Base-by-base conservation (phyloP, 106 monocot species). In the Amphibolis antarctica region DNA sequence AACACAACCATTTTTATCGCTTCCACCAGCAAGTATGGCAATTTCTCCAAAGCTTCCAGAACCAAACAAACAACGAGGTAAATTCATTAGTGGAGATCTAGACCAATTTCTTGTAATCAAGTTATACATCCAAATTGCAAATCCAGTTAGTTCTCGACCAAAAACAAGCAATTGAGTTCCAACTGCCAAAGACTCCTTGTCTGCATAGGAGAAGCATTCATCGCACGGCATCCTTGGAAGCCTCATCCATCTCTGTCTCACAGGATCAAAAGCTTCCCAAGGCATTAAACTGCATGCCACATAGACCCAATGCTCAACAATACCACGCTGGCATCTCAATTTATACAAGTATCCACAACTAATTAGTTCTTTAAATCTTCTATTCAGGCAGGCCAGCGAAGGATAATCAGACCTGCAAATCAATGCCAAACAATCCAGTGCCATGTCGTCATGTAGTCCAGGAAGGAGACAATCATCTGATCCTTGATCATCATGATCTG, bases 161-260 rank as follows among this genome's bases (percentile, higher is more conserved):
- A 88, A 92, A n/a, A 92, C 92, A 57, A 92, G 87, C 59, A 92
- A 79, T 15, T 75, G 87, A 30, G 92, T 92, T 6, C 92, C 92
- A 0, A 86, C 92, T 26, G 87, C 87, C 31, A 92, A 71, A 31
- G 92, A 92, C 65, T 92, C 92, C 78, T 92, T 92, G 66, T 92
- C 92, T 23, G 84, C 84, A 68, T 68, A 70, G 42, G 79, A 87
- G 44, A 92, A 92, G 65, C 92, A 92, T 7, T 82, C 84, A 47
- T 92, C 92, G 48, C 87, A 87, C n/a, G 92, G 92, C 79, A 92
- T 84, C 23, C 70, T 74, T 27, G 87, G 92, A 27, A 92, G 77
- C 62, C 79, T 71, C 84, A 84, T 87, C 92, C 92, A 88, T 28
- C 77, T 68, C 47, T 62, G 65, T 25, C 74, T 66, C 18, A 49